Base-by-base conservation (phyloP, 129 eudicot genomes). In the Centrapalus pauciflorus region DNA sequence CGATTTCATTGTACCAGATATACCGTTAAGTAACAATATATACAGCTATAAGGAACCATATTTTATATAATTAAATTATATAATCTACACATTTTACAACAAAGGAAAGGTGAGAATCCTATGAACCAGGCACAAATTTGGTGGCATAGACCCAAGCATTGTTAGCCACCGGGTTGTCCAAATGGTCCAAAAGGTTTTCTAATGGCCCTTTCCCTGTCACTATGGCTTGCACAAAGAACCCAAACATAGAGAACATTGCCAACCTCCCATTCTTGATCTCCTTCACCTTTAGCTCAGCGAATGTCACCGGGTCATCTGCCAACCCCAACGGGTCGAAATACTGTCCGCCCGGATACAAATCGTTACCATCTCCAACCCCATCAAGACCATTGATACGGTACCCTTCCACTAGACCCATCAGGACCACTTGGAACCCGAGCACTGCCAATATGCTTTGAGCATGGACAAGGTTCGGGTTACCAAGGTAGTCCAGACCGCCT, bases 381-480 rank as follows among this genome's bases (percentile, higher is more conserved):
- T 72, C 77, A 7, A 85, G 96, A 48, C 96, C 96, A 56, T 85
- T 85, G 61, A 88, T 84, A 13, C 92, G 80, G 77, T 74, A 88
- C 0, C 91, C 86, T 61, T 84, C 92, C 3, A 88, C 89, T 24
- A 82, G 92, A 27, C 96, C 96, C 96, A 88, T 88, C 11, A 88
- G 77, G 24, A 88, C 68, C 13, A 88, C 89, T 25, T 88, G 92
- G 83, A 71, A 88, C 19, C 86, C 96, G 2, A 84, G 85, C 9
- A 88, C 92, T 12, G 92, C 96, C 1, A 88, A 75, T 33, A 88
- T 88, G 87, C 96, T 88, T 29, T 88, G 92, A 49, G 96, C 96
- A 65, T 88, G 96, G 45, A 88, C 89, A 5, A 88, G 83, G 75
- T 88, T 88, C 4, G 96, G 96, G 92, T 88, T 88, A 55, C 96